A percentile compares a stretch with the other conserved stretches of the same genome.
phyloP scores from a whole-genome alignment of 1,139 yeast genomes.

The Magnusiomyces paraingens region DNA sequence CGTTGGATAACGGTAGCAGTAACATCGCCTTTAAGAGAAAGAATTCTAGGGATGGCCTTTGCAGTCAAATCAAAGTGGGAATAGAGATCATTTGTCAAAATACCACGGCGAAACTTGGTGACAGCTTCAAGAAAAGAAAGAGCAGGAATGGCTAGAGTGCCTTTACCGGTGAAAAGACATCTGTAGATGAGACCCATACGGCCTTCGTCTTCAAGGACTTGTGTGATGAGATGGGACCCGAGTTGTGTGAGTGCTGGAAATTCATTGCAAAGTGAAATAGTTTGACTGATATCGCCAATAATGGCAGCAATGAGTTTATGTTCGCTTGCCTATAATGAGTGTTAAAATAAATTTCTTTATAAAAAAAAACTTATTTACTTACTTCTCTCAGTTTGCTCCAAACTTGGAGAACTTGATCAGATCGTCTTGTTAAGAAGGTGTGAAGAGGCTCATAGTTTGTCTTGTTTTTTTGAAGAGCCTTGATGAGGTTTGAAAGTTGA shows the following conservation, averaged over 20 bases:
- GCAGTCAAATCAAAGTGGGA: constrained; percentile 63
- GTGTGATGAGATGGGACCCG: constrained; percentile 40
- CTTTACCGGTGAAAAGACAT: constrained; percentile 53
- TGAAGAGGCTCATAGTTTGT: constrained; percentile 21
- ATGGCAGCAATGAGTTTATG: constrained; percentile 23
- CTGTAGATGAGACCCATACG: constrained; percentile 63
- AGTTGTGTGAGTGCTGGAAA: constrained; percentile 19
- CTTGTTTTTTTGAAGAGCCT: constrained; percentile 10
- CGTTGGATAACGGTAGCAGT: constrained; percentile 32
- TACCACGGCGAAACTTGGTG: constrained; percentile 44
- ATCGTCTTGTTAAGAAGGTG: constrained; percentile 16
- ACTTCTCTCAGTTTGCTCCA: constrained; percentile 19
- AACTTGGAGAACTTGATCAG: constrained; percentile 17
- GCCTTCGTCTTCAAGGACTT: constrained; percentile 41
- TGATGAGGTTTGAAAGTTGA: constrained; percentile 1
- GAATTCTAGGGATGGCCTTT: constrained; percentile 54
- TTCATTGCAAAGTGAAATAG: constrained; percentile 10
- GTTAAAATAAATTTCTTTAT: constrained; percentile 8
- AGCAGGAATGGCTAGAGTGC: constrained; percentile 56
- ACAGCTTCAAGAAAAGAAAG: constrained; percentile 50
- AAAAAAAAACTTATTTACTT: constrained; percentile 15
- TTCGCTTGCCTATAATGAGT: constrained; percentile 21
- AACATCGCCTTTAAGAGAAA: constrained; percentile 47
- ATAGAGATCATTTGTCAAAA: constrained; percentile 50
- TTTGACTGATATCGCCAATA: constrained; percentile 21